phyloP scores from a whole-genome alignment of 116 monocot genomes.

The Phalaenopsis hybrid region DNA sequence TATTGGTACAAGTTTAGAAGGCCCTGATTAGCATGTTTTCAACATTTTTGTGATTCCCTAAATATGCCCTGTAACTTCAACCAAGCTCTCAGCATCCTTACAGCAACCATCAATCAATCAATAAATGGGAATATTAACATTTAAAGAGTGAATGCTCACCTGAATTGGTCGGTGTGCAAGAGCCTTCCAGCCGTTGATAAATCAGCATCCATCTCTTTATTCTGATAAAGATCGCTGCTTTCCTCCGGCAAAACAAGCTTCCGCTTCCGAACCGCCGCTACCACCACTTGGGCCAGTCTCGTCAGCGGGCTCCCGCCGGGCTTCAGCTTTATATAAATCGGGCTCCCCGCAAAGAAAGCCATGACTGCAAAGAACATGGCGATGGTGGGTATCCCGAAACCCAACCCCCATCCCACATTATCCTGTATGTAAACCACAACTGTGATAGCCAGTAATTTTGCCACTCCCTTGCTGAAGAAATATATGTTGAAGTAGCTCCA shows the following conservation, averaged over 20 bases:
- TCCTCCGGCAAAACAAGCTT: slow-evolving; percentile 16
- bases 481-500: slow-evolving; percentile 73
- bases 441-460: slow-evolving; percentile 47
- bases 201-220: slow-evolving; percentile 46
- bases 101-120: background rate
- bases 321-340: slow-evolving; percentile 40
- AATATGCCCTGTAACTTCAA: too few species aligned
- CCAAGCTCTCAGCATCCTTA: too few species aligned
- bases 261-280: slow-evolving; percentile 54
- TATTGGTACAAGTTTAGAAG: too few species aligned
- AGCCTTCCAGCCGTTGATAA: slow-evolving; percentile 60
- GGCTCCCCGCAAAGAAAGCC: slow-evolving; percentile 42
- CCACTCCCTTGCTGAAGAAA: slow-evolving; percentile 51
- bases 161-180: slow-evolving; percentile 47
- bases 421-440: slow-evolving; percentile 9
- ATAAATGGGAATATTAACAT: too few species aligned
- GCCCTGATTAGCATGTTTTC: too few species aligned
- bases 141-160: slow-evolving; percentile 12
- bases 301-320: slow-evolving; percentile 62
- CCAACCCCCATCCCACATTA: slow-evolving; percentile 67
- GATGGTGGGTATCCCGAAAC: slow-evolving; percentile 55
- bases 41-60: too few species aligned
- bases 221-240: slow-evolving; percentile 26
- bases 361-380: slow-evolving; percentile 50
- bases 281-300: slow-evolving; percentile 42